Percentiles rank a stretch among this genome's conserved stretches.
Evolutionary conservation across 768 basidiomycete genomes (phyloP).

Genomic region (Pulveroboletus sp.): DNA sequence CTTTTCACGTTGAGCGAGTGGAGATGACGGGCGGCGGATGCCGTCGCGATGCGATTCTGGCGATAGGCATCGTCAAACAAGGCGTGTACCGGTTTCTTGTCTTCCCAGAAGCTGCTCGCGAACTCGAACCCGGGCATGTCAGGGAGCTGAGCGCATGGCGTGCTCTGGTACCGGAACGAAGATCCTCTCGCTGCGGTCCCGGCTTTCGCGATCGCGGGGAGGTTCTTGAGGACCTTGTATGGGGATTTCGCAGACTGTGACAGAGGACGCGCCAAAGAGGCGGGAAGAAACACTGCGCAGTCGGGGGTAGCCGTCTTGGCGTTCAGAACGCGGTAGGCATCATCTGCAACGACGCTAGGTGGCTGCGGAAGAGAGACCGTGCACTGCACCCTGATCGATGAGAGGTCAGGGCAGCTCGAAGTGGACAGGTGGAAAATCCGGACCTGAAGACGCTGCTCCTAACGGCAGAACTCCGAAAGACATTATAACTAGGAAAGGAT

Average conservation of each 20-base stretch:
- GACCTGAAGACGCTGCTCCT: conserved; percentile 42
- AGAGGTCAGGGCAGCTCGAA: conserved; percentile 3
- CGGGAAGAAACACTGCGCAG: conserved; percentile 45
- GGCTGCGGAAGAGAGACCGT: conserved; percentile 48
- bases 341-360: conserved; percentile 24
- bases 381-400: conserved; percentile 41
- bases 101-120: conserved; percentile 53
- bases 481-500: conserved; percentile 46
- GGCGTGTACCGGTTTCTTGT: conserved; percentile 52
- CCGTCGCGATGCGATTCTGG: conserved; percentile 55
- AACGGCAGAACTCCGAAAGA: conserved; percentile 45
- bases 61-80: conserved; percentile 52
- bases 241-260: conserved; percentile 43
- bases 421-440: conserved; percentile 3
- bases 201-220: conserved; percentile 33
- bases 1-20: conserved; percentile 42
- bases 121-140: conserved; percentile 49
- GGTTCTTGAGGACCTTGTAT: conserved; percentile 44
- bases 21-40: conserved; percentile 47
- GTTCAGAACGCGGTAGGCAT: conserved; percentile 37
- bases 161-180: conserved; percentile 51
- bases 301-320: conserved; percentile 49
- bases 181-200: conserved; percentile 39
- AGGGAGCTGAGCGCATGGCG: conserved; percentile 45
- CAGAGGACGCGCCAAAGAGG: conserved; percentile 35